Conservation (phyloP, 2,329 filamentous ascomycete genomes). For the Talaromyces sp. region DNA sequence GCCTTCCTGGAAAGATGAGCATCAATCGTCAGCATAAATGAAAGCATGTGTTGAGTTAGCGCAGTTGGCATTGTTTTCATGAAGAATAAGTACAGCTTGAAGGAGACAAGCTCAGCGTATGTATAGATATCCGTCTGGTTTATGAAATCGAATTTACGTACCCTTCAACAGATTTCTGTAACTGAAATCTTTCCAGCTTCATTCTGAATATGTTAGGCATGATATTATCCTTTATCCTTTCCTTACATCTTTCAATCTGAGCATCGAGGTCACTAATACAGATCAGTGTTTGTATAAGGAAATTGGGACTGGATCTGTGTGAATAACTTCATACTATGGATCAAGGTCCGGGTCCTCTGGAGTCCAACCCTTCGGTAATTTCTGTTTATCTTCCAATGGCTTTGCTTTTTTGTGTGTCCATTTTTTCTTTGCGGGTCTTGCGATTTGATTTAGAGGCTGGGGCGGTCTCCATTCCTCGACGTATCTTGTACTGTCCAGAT, state of each 20-base stretch:
- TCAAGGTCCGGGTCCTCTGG: slow-evolving; percentile 2
- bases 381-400: not conserved
- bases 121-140: not conserved
- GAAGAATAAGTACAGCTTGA: no score
- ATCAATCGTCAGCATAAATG: not conserved
- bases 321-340: slow-evolving; percentile 2
- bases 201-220: not conserved
- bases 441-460: not conserved
- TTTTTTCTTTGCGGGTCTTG: not conserved
- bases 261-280: not conserved
- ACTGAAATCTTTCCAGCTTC: not conserved
- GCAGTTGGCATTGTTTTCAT: no score
- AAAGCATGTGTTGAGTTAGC: no score
- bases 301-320: no score
- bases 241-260: slow-evolving; percentile 3
- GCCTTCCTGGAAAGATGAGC: not conserved
- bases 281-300: no score
- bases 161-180: not conserved
- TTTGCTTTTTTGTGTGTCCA: not conserved
- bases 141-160: not conserved
- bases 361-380: not conserved
- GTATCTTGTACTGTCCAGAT: not conserved
- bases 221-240: slow-evolving; percentile 4
- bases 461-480: not conserved
- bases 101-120: no score